Evolutionary conservation across 331 rosid genomes (phyloP).

Genomic region (Prunus yedoensis): DNA sequence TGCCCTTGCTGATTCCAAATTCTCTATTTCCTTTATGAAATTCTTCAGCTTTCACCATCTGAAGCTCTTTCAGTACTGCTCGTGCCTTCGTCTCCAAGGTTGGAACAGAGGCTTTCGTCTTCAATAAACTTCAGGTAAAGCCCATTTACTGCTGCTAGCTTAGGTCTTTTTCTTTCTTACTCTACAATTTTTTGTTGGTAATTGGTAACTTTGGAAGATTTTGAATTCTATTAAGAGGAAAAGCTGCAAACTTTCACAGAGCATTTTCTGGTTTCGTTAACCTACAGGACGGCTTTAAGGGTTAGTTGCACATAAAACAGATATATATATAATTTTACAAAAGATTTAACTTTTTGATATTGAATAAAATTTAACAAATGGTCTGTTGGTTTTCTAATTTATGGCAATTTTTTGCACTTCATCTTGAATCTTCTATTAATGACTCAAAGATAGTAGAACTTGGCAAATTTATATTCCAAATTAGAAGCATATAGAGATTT

Average conservation of each 20-base stretch:
- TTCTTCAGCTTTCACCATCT: not conserved
- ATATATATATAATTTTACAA: not conserved
- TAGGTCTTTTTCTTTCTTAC: not conserved
- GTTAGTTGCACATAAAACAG: not conserved
- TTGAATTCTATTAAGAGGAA: not conserved
- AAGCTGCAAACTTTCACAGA: not conserved
- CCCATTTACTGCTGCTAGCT: not conserved
- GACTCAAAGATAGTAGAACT: not conserved
- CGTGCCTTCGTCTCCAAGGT: too few species aligned
- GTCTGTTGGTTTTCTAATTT: not conserved
- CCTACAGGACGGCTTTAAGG: not conserved
- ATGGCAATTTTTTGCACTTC: not conserved
- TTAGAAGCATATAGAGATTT: not conserved
- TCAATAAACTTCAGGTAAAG: not conserved
- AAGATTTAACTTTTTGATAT: not conserved
- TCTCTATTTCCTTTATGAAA: not conserved
- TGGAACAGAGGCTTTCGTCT: too few species aligned
- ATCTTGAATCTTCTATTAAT: not conserved
- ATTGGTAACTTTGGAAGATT: not conserved
- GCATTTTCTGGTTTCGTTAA: not conserved
- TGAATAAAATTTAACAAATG: not conserved
- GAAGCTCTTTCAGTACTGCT: not conserved
- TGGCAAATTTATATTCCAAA: not conserved
- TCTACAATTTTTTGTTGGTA: not conserved
- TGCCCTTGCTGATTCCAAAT: not conserved